phyloP scores from a whole-genome alignment of 345 rosid species.

The Anacardium occidentale region DNA sequence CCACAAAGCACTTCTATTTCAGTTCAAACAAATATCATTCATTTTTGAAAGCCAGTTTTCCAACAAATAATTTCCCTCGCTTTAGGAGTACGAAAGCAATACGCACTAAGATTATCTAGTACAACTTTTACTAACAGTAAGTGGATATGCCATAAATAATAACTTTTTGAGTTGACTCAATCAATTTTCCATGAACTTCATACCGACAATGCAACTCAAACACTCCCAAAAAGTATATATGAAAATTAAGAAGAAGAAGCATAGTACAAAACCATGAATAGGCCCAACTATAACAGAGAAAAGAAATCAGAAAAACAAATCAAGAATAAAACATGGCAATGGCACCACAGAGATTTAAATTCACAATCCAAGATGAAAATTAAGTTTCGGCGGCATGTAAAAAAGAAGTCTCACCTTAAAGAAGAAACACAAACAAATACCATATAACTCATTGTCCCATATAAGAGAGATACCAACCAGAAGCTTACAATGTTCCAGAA shows the following conservation, averaged over 20 bases:
- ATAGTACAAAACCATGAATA: background rate
- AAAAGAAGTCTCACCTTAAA: slow-evolving; percentile 1
- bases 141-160: background rate
- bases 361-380: background rate
- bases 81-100: background rate
- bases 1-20: background rate
- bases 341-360: background rate
- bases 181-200: background rate
- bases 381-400: background rate
- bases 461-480: background rate
- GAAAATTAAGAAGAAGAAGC: background rate
- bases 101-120: background rate
- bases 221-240: background rate
- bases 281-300: background rate
- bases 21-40: background rate
- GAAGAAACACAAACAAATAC: background rate
- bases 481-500: background rate
- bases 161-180: background rate
- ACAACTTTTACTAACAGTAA: background rate
- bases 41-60: background rate
- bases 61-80: background rate
- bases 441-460: background rate
- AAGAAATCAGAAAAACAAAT: background rate
- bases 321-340: slow-evolving; percentile 1
- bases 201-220: background rate